Conservation (phyloP, 805 yeast species). For the Starmerella asiatica region DNA sequence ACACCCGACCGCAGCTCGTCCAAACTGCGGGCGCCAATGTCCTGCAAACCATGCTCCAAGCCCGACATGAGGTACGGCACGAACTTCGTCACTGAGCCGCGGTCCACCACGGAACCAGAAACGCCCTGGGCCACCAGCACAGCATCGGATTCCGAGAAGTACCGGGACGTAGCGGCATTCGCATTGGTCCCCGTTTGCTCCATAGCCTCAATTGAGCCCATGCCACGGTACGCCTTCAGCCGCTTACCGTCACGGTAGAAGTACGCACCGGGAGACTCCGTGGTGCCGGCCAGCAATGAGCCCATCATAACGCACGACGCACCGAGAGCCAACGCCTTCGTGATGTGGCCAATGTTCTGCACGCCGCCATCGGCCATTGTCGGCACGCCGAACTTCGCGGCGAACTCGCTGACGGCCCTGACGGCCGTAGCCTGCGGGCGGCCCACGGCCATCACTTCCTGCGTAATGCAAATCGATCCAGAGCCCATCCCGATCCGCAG, state of each 20-base stretch:
- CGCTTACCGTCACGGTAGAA: constrained; percentile 97
- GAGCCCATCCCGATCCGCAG: constrained; percentile 99
- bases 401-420: constrained; percentile 83
- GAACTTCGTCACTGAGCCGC: constrained; percentile 88
- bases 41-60: constrained; percentile 97
- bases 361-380: constrained; percentile 99
- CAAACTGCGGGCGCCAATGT: constrained; percentile 73
- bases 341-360: constrained; percentile 95
- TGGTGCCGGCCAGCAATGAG: constrained; percentile 95
- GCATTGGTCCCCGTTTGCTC: constrained; percentile 75
- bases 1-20: constrained; percentile 50
- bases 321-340: constrained; percentile 92
- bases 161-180: constrained; percentile 95
- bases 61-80: constrained; percentile 90
- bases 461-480: constrained; percentile 97
- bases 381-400: constrained; percentile 92
- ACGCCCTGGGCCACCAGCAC: constrained; percentile 99
- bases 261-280: constrained; percentile 97
- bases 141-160: constrained; percentile 89
- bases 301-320: constrained; percentile 99
- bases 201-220: constrained; percentile 99
- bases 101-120: constrained; percentile 89
- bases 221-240: constrained; percentile 94
- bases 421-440: constrained; percentile 99
- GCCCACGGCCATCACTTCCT: constrained; percentile 99